phyloP scores from a whole-genome alignment of 495 filamentous ascomycete genomes.

The Coniosporium apollinis region DNA sequence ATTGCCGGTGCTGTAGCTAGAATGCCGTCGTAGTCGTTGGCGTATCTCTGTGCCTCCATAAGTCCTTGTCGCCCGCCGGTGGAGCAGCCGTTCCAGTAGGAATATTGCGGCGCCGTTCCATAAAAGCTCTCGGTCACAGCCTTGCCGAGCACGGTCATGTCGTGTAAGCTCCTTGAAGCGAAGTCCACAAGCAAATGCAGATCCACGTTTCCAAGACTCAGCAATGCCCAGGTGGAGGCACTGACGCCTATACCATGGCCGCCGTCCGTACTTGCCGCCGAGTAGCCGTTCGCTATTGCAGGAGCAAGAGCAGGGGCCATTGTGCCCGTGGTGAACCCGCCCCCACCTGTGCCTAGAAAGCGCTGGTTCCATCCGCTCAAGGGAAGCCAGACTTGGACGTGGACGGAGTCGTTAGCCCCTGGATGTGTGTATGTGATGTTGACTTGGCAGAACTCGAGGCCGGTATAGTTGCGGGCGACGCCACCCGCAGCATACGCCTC shows the following conservation, averaged over 20 bases:
- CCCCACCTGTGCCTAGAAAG: conserved; percentile 15
- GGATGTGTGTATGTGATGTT: conserved; percentile 30
- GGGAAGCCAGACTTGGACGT: conserved; percentile 24
- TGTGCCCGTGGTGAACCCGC: conserved; percentile 7
- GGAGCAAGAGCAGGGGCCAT: conserved; percentile 3
- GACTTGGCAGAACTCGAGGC: conserved; percentile 28
- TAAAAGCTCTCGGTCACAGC: conserved; percentile 13
- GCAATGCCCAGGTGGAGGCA: conserved; percentile 12
- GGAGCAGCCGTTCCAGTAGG: conserved; percentile 18
- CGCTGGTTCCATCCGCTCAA: conserved; percentile 24
- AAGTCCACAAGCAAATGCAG: conserved; percentile 14
- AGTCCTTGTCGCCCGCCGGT: conserved; percentile 17
- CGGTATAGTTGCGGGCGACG: neutral
- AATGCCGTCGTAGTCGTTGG: conserved; percentile 16
- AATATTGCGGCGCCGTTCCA: conserved; percentile 9
- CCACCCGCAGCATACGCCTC: neutral
- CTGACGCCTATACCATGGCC: conserved; percentile 3
- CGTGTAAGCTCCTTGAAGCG: conserved; percentile 12
- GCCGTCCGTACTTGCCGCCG: conserved; percentile 10
- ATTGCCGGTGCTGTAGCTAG: conserved; percentile 15
- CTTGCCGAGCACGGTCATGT: conserved; percentile 13
- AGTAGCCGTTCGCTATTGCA: conserved; percentile 5
- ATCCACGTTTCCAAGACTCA: conserved; percentile 18
- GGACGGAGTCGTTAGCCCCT: conserved; percentile 22
- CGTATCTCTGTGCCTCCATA: conserved; percentile 13